Conservation (phyloP, 2,329 filamentous ascomycete genomes). For the Epichloe typhina region DNA sequence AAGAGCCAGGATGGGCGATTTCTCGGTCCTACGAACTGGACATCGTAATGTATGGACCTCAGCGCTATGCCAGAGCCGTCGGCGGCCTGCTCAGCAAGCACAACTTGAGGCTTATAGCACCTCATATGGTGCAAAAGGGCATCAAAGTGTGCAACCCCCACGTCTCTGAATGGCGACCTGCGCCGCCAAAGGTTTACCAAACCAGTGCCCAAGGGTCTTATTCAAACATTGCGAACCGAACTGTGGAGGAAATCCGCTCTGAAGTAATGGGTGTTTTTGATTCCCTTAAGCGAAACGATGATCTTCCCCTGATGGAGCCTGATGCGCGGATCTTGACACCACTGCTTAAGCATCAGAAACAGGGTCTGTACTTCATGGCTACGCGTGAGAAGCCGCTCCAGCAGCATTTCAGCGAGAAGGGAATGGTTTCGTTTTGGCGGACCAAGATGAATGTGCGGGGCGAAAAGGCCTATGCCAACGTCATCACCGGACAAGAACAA, state of each 20-base stretch:
- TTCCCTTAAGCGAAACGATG: constrained; percentile 60
- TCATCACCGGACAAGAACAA: constrained; percentile 65
- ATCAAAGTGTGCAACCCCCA: constrained; percentile 65
- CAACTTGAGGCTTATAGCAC: constrained; percentile 54
- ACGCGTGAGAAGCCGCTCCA: constrained; percentile 56
- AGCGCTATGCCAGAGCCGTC: constrained; percentile 49
- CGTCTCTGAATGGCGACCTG: constrained; percentile 33
- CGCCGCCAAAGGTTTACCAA: constrained; percentile 21
- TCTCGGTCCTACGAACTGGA: constrained; percentile 52
- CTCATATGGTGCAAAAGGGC: constrained; percentile 51
- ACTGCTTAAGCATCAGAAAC: constrained; percentile 76
- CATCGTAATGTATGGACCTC: constrained; percentile 68
- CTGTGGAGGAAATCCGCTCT: constrained; percentile 72
- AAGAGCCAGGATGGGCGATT: constrained; percentile 48
- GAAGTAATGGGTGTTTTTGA: constrained; percentile 85
- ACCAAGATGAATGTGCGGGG: constrained; percentile 36
- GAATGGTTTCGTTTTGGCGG: constrained; percentile 68
- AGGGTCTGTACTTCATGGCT: constrained; percentile 78
- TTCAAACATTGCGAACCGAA: constrained; percentile 35
- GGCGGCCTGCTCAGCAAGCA: constrained; percentile 52
- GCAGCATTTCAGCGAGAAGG: constrained; percentile 44
- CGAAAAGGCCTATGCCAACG: constrained; percentile 57
- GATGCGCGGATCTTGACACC: constrained; percentile 47
- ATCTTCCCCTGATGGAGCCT: constrained; percentile 61
- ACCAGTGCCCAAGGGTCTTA: constrained; percentile 16